Conservation (phyloP, 208 protist genomes). For the Crithidia brevicula region DNA sequence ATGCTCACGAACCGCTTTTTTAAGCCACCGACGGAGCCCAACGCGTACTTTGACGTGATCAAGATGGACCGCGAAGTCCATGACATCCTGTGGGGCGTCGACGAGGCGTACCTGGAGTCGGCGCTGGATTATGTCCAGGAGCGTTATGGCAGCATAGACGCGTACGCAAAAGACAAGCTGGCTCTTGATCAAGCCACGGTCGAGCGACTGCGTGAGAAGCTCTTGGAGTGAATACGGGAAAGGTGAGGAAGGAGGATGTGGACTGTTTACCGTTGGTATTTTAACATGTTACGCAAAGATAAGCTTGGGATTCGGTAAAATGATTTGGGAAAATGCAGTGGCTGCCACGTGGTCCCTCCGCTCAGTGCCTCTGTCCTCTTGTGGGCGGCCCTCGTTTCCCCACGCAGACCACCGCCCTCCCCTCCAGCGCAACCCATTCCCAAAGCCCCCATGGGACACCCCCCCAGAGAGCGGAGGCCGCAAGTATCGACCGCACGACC, state of each 20-base stretch:
- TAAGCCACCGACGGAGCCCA: slow-evolving; percentile 7
- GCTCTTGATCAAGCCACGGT: slow-evolving; percentile 12
- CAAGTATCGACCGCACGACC: neutral
- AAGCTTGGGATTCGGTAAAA: no score
- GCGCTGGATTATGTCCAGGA: slow-evolving; percentile 25
- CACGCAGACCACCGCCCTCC: no score
- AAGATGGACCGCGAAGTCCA: slow-evolving; percentile 8
- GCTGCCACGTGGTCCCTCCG: no score
- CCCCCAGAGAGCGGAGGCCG: no score
- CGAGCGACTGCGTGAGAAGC: slow-evolving; percentile 4
- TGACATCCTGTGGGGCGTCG: slow-evolving; percentile 34
- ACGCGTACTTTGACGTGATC: slow-evolving; percentile 4
- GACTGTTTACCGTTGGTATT: no score
- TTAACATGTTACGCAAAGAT: no score
- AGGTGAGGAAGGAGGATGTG: no score
- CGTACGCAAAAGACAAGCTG: slow-evolving; percentile 26
- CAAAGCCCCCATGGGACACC: no score
- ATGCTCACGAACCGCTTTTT: slow-evolving; percentile 39
- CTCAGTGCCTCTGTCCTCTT: no score
- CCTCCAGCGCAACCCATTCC: no score
- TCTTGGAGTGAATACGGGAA: slow-evolving; percentile 5
- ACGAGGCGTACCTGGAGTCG: slow-evolving; percentile 13
- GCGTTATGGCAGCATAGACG: slow-evolving; percentile 19
- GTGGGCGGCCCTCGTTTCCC: no score
- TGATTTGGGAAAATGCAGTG: no score